Conservation (phyloP, 768 basidiomycete genomes). For the Mycena maculata region DNA sequence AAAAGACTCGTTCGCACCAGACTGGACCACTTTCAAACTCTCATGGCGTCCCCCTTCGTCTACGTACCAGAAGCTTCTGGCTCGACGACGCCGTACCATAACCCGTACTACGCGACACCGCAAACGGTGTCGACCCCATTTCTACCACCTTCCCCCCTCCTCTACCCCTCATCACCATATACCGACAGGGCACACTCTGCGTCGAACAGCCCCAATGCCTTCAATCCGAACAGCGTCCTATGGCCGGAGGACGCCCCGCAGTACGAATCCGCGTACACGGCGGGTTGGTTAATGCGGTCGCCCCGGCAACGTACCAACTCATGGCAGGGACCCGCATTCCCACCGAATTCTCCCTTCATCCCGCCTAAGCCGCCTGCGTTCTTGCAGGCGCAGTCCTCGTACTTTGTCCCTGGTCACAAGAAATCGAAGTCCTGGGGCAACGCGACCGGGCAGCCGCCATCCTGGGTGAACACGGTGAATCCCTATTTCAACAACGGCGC, state of each 20-base stretch:
- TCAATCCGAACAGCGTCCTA: constrained; percentile 21
- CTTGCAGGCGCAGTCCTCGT: neutral
- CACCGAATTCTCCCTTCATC: constrained; percentile 10
- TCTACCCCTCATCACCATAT: constrained; percentile 16
- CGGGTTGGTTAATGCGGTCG: constrained; percentile 8
- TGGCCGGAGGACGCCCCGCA: constrained; percentile 12
- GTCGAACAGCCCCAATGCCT: neutral
- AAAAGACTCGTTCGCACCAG: neutral
- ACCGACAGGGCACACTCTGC: neutral
- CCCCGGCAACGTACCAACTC: constrained; percentile 27
- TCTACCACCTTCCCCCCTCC: constrained; percentile 21
- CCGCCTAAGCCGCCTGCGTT: constrained; percentile 8
- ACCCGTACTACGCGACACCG: constrained; percentile 20
- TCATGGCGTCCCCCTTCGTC: constrained; percentile 31
- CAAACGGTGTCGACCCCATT: constrained; percentile 11
- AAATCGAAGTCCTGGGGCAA: constrained; percentile 23
- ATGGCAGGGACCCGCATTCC: neutral
- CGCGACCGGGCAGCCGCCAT: neutral
- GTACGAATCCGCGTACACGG: constrained; percentile 23
- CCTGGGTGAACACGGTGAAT: constrained; percentile 3
- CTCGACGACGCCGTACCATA: neutral
- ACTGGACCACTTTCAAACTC: neutral
- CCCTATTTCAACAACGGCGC: neutral
- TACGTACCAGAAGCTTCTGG: constrained; percentile 21
- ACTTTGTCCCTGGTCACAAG: constrained; percentile 10